phyloP scores from a whole-genome alignment of 2,329 filamentous ascomycete species.

The Teratosphaeria viscida region DNA sequence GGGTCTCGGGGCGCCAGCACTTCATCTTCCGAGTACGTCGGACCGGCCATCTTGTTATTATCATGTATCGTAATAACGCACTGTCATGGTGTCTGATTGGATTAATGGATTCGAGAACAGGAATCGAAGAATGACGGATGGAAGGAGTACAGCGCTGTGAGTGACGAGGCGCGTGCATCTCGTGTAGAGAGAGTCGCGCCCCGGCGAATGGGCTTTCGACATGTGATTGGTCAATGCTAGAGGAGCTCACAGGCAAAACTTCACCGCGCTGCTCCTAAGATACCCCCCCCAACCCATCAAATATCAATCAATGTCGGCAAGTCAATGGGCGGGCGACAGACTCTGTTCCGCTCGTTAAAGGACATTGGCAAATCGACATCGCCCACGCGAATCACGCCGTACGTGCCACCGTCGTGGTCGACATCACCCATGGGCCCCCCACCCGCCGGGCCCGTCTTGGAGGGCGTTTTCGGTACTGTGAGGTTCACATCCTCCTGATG shows the following conservation, averaged over 20 bases:
- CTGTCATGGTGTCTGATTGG: conserved; percentile 2
- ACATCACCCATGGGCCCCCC: background rate
- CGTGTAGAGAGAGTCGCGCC: background rate
- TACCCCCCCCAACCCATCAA: background rate
- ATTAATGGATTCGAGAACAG: background rate
- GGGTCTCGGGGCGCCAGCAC: conserved; percentile 33
- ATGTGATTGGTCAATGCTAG: background rate
- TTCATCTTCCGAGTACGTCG: conserved; percentile 21
- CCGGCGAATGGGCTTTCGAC: background rate
- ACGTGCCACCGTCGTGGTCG: background rate
- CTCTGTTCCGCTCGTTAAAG: conserved; percentile 14
- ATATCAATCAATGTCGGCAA: no score
- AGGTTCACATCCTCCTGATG: conserved; percentile 12
- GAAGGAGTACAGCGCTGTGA: background rate
- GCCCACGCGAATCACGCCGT: background rate
- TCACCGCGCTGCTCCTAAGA: background rate
- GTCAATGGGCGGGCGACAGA: conserved; percentile 15
- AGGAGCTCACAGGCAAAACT: background rate
- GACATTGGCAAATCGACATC: conserved; percentile 6
- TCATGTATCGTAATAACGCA: background rate
- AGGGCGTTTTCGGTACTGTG: conserved; percentile 51
- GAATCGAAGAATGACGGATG: background rate
- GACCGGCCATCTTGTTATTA: conserved; percentile 23
- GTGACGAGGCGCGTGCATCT: background rate
- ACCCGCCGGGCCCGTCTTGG: conserved; percentile 19